Conservation (phyloP, 257 asterid genomes). For the Paraleonurus japonicus region DNA sequence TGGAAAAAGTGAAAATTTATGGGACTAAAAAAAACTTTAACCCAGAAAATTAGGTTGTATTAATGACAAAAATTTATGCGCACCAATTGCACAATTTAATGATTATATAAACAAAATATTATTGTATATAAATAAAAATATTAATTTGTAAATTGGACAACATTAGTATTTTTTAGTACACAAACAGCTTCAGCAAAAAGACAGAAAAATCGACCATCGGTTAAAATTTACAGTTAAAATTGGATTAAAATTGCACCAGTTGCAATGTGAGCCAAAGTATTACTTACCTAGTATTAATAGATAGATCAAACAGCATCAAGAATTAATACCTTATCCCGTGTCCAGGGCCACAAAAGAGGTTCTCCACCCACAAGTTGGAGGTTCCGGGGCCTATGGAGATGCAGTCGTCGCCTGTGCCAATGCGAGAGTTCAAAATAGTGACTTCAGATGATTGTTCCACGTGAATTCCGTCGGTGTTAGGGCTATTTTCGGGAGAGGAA, state of each 20-base stretch:
- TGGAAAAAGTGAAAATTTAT: too few species aligned
- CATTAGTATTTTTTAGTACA: not conserved
- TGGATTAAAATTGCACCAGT: not conserved
- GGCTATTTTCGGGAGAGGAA: slow-evolving; percentile 49
- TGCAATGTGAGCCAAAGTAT: not conserved
- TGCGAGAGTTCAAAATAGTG: slow-evolving; percentile 36
- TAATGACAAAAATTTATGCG: too few species aligned
- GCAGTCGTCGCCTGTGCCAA: slow-evolving; percentile 65
- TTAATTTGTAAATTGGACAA: too few species aligned
- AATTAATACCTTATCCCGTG: slow-evolving; percentile 57
- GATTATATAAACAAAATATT: too few species aligned
- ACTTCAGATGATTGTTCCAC: slow-evolving; percentile 37
- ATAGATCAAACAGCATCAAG: not conserved
- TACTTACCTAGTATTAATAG: not conserved
- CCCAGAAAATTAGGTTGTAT: not conserved
- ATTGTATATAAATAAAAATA: too few species aligned
- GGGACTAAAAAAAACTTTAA: too few species aligned
- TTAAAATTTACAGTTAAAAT: too few species aligned
- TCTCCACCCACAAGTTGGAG: slow-evolving; percentile 52
- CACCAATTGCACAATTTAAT: too few species aligned
- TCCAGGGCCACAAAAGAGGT: slow-evolving; percentile 63
- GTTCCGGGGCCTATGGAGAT: slow-evolving; percentile 59
- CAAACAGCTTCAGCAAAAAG: not conserved
- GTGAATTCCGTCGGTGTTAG: slow-evolving; percentile 68
- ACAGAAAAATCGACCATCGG: not conserved